A percentile compares a stretch with the other conserved stretches of the same genome.
Conservation (phyloP, 2,329 filamentous ascomycete genomes). For the Aurifilum marmelostoma region DNA sequence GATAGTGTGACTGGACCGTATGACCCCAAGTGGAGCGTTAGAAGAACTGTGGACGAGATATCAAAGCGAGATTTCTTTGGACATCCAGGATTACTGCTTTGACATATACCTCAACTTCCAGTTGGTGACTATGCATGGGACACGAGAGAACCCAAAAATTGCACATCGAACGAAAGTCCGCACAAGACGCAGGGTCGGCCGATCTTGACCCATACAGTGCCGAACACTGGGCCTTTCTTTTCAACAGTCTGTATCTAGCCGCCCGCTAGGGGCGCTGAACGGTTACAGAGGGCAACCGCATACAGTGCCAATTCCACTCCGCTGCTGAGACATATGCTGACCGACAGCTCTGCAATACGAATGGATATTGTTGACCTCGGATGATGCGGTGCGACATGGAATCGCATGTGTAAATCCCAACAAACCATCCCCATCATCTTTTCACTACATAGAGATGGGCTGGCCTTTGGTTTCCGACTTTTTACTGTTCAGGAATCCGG, state of each 20-base stretch:
- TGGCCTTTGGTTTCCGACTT: not conserved
- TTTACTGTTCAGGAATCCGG: not conserved
- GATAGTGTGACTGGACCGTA: too few relatives aligned
- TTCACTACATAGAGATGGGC: not conserved
- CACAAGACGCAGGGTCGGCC: not conserved
- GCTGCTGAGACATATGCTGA: not conserved
- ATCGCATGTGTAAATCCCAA: constrained; percentile 26
- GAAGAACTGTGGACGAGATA: not conserved
- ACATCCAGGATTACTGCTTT: not conserved
- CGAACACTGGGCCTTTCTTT: not conserved
- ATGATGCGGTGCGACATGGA: constrained; percentile 13
- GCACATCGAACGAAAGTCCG: not conserved
- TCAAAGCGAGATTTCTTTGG: not conserved
- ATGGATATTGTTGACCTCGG: constrained; percentile 26
- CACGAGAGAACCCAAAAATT: not conserved
- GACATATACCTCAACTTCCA: not conserved
- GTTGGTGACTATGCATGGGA: not conserved
- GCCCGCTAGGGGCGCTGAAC: not conserved
- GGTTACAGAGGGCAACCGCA: not conserved
- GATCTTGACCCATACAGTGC: constrained; percentile 1
- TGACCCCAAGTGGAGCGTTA: not conserved
- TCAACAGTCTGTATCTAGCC: too few relatives aligned
- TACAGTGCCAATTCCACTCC: constrained; percentile 22
- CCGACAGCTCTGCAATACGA: not conserved
- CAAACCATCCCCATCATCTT: constrained; percentile 10